Base-by-base conservation (phyloP, 179 eudicot species). In the Monotropa hypopitys region DNA sequence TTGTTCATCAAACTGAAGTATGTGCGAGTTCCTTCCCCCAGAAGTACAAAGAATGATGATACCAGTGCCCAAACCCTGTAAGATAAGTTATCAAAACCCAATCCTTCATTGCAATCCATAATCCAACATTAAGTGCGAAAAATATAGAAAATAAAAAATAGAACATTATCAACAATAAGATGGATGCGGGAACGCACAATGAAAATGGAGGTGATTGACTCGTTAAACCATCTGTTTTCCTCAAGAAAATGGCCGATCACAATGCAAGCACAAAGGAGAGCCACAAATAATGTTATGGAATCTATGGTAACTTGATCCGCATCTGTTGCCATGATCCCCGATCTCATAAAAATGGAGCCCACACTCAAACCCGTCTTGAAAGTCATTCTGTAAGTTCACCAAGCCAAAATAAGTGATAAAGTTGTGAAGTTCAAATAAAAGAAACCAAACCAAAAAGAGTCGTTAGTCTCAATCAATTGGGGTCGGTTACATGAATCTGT, bases 181-280 rank as follows among this genome's bases (percentile, higher is more conserved):
- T 10, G 9, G 13, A 28, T 4, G 8, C 13, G 61, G 65, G 11
- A 18, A 80, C 93, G 84, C 78, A 91, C 96, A 8, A 89, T 87
- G 51, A 83, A 28, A 80, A 91, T 81, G 51, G 93, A 79, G 1
- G 96, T 91, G 71, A 88, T 87, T 15, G 96, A 88, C 83, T 88
- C 96, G 26, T 91, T 91, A 87, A 88, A 81, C 96, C 96, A 91
- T 53, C 90, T 84, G 77, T 85, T 91, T 82, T 91, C 92, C 84
- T 90, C 90, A 5, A 91, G 88, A 70, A 91, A 89, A 81, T 91
- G 96, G 67, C 96, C 96, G 26, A 91, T 84, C 47, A 91, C 89
- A 47, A 91, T 88, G 77, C 96, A 90, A 67, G 82, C 92, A 69
- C 91, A 87, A 28, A 91, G 84, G 23, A 91, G 84, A 8, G 90